Evolutionary conservation across 768 basidiomycete species (phyloP).

Genomic region (Termitomyces sp.): DNA sequence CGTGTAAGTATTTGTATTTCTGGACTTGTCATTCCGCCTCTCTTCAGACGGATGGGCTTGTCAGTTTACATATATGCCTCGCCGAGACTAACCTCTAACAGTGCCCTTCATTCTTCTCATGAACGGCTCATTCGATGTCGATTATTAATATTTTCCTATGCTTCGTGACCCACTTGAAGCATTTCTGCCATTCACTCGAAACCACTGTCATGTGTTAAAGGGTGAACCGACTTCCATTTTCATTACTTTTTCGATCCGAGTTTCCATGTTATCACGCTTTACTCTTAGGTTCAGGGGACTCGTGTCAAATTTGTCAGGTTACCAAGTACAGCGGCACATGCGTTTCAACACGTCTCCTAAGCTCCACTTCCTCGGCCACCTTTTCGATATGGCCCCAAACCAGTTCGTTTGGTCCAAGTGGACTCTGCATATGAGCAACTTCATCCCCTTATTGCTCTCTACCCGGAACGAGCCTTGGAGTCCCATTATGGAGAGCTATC

Average conservation of each 20-base stretch:
- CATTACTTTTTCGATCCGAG: neutral
- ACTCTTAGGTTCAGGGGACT: neutral
- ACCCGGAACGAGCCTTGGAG: no score
- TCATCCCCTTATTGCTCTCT: neutral
- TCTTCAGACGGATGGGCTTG: neutral
- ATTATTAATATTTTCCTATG: neutral
- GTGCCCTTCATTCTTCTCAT: neutral
- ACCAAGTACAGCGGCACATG: neutral
- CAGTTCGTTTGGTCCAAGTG: neutral
- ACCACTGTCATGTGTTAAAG: neutral
- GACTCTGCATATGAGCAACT: neutral
- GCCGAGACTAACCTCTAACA: neutral
- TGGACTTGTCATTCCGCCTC: neutral
- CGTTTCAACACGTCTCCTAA: neutral
- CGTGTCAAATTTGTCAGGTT: neutral
- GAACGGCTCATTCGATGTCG: no score
- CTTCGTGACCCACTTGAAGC: conserved; percentile 5
- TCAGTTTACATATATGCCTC: conserved; percentile 1
- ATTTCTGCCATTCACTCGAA: neutral
- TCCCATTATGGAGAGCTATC: neutral
- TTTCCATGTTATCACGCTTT: neutral
- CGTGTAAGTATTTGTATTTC: neutral
- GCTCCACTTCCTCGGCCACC: neutral
- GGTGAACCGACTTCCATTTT: neutral
- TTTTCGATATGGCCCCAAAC: neutral